Conservation (phyloP, 148 eudicot genomes). For the Rhododendron henanense region DNA sequence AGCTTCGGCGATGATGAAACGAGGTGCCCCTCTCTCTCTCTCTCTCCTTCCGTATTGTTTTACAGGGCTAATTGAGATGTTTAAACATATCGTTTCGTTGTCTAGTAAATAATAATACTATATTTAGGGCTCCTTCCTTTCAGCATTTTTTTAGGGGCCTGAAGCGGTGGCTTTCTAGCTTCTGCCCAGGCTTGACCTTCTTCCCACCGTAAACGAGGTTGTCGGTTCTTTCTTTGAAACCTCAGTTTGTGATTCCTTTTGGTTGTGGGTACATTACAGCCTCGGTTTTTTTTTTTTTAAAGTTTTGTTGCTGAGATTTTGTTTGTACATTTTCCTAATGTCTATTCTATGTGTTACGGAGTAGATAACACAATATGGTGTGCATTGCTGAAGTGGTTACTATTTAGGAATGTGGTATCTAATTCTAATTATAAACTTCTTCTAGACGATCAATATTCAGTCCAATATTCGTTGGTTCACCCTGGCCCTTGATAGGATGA, state of each 20-base stretch:
- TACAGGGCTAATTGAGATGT: not conserved
- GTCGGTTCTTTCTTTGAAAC: not conserved
- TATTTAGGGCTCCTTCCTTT: not conserved
- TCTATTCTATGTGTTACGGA: not conserved
- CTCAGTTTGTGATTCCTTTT: not conserved
- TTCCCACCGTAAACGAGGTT: not conserved
- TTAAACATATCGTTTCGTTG: not conserved
- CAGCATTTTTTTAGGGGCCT: not conserved
- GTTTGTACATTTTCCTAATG: not conserved
- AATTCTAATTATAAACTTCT: not conserved
- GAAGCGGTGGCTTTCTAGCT: not conserved
- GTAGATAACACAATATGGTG: not conserved
- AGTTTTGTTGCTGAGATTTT: not conserved
- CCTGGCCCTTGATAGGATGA: not conserved
- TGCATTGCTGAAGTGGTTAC: not conserved
- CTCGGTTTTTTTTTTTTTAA: not conserved
- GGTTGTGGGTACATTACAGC: not conserved
- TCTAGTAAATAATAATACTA: not conserved
- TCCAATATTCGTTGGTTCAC: not conserved
- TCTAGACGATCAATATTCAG: not conserved
- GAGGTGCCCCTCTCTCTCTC: not conserved
- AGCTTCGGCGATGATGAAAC: not conserved
- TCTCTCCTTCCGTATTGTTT: not conserved
- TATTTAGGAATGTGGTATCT: not conserved
- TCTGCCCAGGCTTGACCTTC: not conserved